A percentile compares a stretch with the other conserved stretches of the same genome.
Conservation (phyloP, 2,329 filamentous ascomycete species). For the Colletotrichum brevisporum region DNA sequence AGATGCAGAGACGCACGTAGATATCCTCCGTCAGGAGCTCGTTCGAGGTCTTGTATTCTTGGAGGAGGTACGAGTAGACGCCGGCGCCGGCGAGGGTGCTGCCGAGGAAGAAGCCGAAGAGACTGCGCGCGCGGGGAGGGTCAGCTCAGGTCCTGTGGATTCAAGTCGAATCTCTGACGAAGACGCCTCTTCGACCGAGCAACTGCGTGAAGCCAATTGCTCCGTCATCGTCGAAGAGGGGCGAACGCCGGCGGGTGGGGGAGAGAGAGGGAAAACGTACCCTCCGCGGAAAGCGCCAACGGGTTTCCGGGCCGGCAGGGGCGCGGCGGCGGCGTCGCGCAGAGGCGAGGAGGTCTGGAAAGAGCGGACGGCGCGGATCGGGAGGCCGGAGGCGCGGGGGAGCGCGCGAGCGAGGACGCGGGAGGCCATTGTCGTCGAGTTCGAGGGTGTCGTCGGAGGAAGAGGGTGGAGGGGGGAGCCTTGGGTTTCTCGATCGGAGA, state of each 20-base stretch:
- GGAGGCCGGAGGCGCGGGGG: constrained; percentile 47
- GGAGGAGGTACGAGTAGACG: constrained; percentile 92
- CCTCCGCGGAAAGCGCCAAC: constrained; percentile 74
- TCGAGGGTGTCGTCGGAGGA: constrained; percentile 12
- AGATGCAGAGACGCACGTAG: constrained; percentile 78
- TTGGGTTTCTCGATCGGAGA: constrained; percentile 17
- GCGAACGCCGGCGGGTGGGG: neutral
- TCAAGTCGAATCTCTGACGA: too few relatives aligned
- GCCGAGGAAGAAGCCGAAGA: constrained; percentile 93
- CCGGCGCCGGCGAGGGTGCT: constrained; percentile 82
- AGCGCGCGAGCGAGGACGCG: constrained; percentile 59
- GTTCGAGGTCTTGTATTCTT: constrained; percentile 95
- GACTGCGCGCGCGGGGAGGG: constrained; percentile 60
- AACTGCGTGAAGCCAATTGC: neutral
- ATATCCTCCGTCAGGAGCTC: constrained; percentile 96
- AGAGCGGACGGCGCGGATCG: constrained; percentile 50
- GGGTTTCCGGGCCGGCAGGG: constrained; percentile 70
- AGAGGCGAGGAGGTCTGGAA: constrained; percentile 66
- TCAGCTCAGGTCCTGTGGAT: constrained; percentile 9
- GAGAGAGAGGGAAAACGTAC: constrained; percentile 55
- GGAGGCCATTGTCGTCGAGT: constrained; percentile 59
- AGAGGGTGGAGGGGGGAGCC: neutral
- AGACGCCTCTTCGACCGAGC: neutral
- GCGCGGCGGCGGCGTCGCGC: constrained; percentile 59
- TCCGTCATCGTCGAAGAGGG: neutral